phyloP scores from a whole-genome alignment of 257 asterid species.

The Anisodus tanguticus region DNA sequence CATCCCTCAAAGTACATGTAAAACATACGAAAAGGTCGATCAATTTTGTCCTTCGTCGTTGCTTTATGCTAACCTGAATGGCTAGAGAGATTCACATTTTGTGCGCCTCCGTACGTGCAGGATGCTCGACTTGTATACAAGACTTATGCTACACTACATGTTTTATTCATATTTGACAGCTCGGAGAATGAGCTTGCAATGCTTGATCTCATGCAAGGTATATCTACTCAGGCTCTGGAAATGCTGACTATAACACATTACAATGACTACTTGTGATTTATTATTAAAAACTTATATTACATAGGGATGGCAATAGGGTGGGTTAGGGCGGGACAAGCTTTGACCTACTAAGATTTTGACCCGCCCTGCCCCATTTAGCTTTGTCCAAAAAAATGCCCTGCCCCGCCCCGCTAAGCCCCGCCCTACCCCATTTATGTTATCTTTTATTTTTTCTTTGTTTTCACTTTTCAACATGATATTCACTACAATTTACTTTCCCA shows the following conservation, averaged over 20 bases:
- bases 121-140: conserved; percentile 84
- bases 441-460: no score
- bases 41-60: background rate
- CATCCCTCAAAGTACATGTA: background rate
- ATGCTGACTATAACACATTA: background rate
- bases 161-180: conserved; percentile 77
- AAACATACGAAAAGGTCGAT: background rate
- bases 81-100: background rate
- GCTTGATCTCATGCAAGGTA: conserved; percentile 99
- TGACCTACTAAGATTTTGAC: no score
- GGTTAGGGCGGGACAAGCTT: no score
- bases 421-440: no score
- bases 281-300: background rate
- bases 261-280: background rate
- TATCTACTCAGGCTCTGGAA: background rate
- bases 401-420: no score
- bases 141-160: conserved; percentile 83
- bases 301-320: no score
- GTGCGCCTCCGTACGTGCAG: conserved; percentile 46
- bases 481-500: no score
- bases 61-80: background rate
- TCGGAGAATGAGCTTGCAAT: conserved; percentile 95
- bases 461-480: no score
- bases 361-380: no score
- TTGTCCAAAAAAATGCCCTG: no score